These are phyloP conservation scores for Salvia miltiorrhiza DNA, from an alignment of 257 asterid genomes.

Conservation along the genomic window DNA sequence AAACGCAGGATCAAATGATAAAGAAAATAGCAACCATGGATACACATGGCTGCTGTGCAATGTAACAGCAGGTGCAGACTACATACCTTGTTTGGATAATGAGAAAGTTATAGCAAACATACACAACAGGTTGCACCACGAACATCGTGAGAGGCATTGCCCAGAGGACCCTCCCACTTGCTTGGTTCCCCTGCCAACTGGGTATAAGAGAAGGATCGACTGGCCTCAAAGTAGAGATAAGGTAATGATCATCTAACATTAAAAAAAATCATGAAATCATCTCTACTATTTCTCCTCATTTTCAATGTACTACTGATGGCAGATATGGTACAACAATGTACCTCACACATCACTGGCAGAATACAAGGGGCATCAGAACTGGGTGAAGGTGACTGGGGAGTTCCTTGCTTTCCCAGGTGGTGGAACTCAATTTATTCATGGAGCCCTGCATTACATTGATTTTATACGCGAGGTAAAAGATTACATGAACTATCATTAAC, in stretches of 20 bases:
- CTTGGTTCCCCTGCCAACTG: constrained; percentile 66
- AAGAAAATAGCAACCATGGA: constrained; percentile 25
- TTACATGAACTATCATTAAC: background rate
- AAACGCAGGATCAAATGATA: constrained; percentile 34
- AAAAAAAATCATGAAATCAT: background rate
- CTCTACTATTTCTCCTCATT: background rate
- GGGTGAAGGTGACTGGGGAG: constrained; percentile 88
- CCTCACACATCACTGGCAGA: constrained; percentile 72
- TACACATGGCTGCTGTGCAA: constrained; percentile 66
- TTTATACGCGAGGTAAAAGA: constrained; percentile 63
- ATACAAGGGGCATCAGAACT: constrained; percentile 86
- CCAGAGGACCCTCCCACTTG: constrained; percentile 74
- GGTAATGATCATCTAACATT: constrained; percentile 34
- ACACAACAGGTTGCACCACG: constrained; percentile 48
- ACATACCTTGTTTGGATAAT: constrained; percentile 88
- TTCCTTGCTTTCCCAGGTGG: constrained; percentile 94
- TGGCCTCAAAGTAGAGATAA: constrained; percentile 94
- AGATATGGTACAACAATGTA: constrained; percentile 91
- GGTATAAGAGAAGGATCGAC: constrained; percentile 60
- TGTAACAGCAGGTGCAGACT: constrained; percentile 65
- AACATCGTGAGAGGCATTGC: constrained; percentile 91
- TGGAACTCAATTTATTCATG: constrained; percentile 89
- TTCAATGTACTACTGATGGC: constrained; percentile 15
- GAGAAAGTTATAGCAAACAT: constrained; percentile 58
- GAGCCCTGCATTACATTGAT: constrained; percentile 82